Conservation (phyloP, 768 basidiomycete genomes). For the Russula sp. region DNA sequence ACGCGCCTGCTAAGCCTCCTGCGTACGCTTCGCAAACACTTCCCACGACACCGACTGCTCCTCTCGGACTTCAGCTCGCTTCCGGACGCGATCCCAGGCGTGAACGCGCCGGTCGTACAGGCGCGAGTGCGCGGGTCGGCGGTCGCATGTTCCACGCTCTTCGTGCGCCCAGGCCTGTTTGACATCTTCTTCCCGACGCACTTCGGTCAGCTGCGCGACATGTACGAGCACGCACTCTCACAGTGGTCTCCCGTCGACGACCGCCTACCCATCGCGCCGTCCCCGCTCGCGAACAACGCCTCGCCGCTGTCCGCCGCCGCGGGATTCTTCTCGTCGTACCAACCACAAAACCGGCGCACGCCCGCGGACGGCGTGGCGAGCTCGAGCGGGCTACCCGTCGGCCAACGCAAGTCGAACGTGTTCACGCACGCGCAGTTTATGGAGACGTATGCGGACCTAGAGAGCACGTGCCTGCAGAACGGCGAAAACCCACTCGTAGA, state of each 20-base stretch:
- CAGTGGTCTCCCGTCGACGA: conserved; percentile 36
- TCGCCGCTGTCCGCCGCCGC: conserved; percentile 47
- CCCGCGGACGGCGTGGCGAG: conserved; percentile 67
- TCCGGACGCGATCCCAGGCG: conserved; percentile 75
- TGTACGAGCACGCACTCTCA: conserved; percentile 81
- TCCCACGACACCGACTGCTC: conserved; percentile 90
- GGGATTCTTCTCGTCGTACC: conserved; percentile 67
- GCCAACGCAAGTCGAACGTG: conserved; percentile 74
- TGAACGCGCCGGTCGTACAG: conserved; percentile 87
- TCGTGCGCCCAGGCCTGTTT: conserved; percentile 93
- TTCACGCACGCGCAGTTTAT: conserved; percentile 87
- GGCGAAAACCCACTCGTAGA: conserved; percentile 87
- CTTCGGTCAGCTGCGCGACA: conserved; percentile 76
- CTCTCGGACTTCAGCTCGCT: conserved; percentile 88
- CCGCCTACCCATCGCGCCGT: conserved; percentile 27
- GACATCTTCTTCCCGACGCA: conserved; percentile 98
- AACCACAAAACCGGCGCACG: conserved; percentile 46
- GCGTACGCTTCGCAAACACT: conserved; percentile 69
- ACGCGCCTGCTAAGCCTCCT: conserved; percentile 84
- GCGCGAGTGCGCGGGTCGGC: conserved; percentile 80
- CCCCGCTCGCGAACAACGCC: conserved; percentile 45
- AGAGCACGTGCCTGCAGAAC: conserved; percentile 60
- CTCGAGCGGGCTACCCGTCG: conserved; percentile 70
- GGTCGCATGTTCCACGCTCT: conserved; percentile 82
- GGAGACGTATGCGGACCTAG: conserved; percentile 72